A percentile compares a stretch with the other conserved stretches of the same genome.
phyloP scores from a whole-genome alignment of 768 basidiomycete genomes.

The Tremella fuciformis region DNA sequence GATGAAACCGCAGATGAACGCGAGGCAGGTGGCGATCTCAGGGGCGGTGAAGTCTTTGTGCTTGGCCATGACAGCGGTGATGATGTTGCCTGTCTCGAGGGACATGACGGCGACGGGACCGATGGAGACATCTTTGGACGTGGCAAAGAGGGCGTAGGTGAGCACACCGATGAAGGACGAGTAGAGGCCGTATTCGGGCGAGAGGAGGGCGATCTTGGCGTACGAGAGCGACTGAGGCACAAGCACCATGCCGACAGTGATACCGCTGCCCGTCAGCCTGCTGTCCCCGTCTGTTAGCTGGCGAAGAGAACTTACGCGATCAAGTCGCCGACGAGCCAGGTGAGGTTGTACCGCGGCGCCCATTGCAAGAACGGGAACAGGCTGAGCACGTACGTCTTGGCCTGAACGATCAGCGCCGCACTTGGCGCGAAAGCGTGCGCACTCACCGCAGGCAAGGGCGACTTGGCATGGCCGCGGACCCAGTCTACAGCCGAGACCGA shows the following conservation, averaged over 20 bases:
- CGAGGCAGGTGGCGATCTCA: constrained; percentile 76
- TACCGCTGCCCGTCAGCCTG: constrained; percentile 54
- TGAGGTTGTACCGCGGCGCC: constrained; percentile 73
- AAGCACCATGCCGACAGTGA: constrained; percentile 92
- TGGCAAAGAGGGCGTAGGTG: constrained; percentile 70
- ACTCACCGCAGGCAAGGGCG: no score
- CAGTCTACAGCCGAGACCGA: no score
- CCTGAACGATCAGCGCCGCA: constrained; percentile 52
- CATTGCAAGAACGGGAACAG: constrained; percentile 83
- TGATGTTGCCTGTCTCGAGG: constrained; percentile 74
- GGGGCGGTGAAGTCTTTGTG: constrained; percentile 61
- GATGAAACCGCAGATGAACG: constrained; percentile 86
- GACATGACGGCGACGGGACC: constrained; percentile 99
- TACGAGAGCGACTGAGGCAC: constrained; percentile 93
- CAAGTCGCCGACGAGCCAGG: constrained; percentile 78
- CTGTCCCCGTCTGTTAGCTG: neutral
- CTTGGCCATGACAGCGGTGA: constrained; percentile 60
- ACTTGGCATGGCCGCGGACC: no score
- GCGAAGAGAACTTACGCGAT: constrained; percentile 58
- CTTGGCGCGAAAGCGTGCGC: no score
- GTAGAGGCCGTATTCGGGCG: constrained; percentile 85
- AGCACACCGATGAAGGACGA: constrained; percentile 70
- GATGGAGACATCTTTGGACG: constrained; percentile 98
- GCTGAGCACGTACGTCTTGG: constrained; percentile 62
- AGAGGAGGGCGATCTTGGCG: constrained; percentile 66